phyloP scores from a whole-genome alignment of 139 green algal genomes.

The Picochlorum costavermella region DNA sequence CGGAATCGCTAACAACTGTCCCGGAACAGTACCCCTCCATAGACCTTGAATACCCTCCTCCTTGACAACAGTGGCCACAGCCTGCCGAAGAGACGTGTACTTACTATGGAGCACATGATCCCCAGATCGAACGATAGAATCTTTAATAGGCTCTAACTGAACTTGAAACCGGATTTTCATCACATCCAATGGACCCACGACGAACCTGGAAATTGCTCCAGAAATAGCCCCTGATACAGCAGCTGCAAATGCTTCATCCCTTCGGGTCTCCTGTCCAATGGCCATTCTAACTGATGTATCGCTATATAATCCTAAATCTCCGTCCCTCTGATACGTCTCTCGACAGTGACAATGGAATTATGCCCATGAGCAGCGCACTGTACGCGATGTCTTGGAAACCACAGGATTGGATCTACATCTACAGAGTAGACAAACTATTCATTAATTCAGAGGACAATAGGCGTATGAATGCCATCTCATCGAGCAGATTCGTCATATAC shows the following conservation, averaged over 20 bases:
- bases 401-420: no score
- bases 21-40: slow-evolving; percentile 89
- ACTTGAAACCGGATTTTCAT: slow-evolving; percentile 96
- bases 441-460: no score
- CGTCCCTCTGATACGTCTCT: background rate
- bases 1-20: slow-evolving; percentile 83
- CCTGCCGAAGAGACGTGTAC: slow-evolving; percentile 81
- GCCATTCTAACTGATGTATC: background rate
- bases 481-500: no score
- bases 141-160: slow-evolving; percentile 54
- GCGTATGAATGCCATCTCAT: no score
- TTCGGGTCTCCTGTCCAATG: background rate
- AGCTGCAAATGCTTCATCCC: slow-evolving; percentile 4
- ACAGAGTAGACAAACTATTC: no score
- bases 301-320: background rate
- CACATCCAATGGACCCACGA: slow-evolving; percentile 86
- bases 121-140: background rate
- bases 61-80: slow-evolving; percentile 65
- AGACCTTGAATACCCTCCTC: slow-evolving; percentile 89
- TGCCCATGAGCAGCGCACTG: background rate
- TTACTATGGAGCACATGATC: slow-evolving; percentile 37
- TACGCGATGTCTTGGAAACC: no score
- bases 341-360: background rate
- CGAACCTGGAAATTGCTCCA: slow-evolving; percentile 66
- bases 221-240: slow-evolving; percentile 66